phyloP scores from a whole-genome alignment of 208 protist species.

The Wallacemonas sp. region DNA sequence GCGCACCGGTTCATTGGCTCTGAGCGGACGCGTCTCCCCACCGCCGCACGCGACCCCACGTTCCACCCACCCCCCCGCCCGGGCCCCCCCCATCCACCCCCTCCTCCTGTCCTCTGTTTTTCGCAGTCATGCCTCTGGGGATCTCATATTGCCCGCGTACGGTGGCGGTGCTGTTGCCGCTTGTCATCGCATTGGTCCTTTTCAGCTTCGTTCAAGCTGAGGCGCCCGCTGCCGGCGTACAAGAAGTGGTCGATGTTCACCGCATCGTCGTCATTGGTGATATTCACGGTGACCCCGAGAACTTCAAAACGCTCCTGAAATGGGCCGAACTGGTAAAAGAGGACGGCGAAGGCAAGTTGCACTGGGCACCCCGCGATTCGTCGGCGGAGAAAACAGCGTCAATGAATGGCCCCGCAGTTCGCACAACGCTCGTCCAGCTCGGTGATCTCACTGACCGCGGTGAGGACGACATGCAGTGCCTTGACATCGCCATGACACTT shows the following conservation, averaged over 20 bases:
- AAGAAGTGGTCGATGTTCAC: constrained; percentile 38
- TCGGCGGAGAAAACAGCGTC: neutral
- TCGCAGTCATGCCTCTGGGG: neutral
- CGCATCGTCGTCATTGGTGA: constrained; percentile 74
- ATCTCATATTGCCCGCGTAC: no score
- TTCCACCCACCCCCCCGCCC: neutral
- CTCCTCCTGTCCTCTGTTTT: neutral
- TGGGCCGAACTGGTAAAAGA: constrained; percentile 41
- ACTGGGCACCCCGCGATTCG: constrained; percentile 15
- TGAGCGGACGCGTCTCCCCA: no score
- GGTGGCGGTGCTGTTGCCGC: neutral
- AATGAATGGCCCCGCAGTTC: constrained; percentile 12
- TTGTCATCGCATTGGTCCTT: neutral
- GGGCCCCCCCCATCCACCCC: neutral
- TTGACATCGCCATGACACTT: constrained; percentile 58
- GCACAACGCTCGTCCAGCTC: constrained; percentile 73
- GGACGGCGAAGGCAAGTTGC: neutral
- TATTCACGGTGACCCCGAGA: constrained; percentile 69
- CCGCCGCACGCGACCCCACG: neutral
- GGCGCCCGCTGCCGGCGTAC: neutral
- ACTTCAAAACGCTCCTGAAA: constrained; percentile 55
- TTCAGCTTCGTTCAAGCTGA: neutral
- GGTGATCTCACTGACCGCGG: constrained; percentile 87
- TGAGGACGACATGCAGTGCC: constrained; percentile 42
- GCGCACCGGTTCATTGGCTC: no score